Evolutionary conservation across 2,329 filamentous ascomycete genomes (phyloP).

Genomic region (Orbilia blumenaviensis): DNA sequence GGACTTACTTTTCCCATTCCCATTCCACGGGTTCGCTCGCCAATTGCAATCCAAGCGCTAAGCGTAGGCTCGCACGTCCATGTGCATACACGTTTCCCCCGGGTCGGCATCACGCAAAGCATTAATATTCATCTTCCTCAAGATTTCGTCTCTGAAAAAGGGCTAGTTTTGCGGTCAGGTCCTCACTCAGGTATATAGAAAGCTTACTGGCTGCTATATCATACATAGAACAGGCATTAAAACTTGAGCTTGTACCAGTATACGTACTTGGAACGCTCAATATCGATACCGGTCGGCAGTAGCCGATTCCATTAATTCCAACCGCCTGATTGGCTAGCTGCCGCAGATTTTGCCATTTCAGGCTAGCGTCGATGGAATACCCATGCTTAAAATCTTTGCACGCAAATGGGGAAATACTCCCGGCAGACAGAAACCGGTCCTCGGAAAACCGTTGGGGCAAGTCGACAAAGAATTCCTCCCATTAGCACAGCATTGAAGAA

Average conservation of each 20-base stretch:
- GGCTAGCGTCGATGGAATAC: conserved; percentile 48
- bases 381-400: conserved; percentile 39
- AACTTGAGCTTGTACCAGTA: conserved; percentile 13
- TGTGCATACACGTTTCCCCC: not conserved
- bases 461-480: conserved; percentile 13
- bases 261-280: conserved; percentile 27
- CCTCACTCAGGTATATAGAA: not conserved
- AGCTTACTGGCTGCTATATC: no score
- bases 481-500: conserved; percentile 26
- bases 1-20: not conserved
- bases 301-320: conserved; percentile 11
- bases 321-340: not conserved
- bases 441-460: conserved; percentile 51
- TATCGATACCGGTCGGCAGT: conserved; percentile 41
- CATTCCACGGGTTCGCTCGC: not conserved
- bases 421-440: conserved; percentile 43
- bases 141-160: conserved; percentile 8
- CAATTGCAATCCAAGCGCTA: not conserved
- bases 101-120: not conserved
- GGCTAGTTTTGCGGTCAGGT: not conserved
- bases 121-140: not conserved
- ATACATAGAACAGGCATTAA: no score
- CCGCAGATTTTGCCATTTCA: not conserved
- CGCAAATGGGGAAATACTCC: conserved; percentile 50
- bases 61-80: not conserved